Evolutionary conservation across 2,329 filamentous ascomycete genomes (phyloP).

Genomic region (Colletotrichum sp.): DNA sequence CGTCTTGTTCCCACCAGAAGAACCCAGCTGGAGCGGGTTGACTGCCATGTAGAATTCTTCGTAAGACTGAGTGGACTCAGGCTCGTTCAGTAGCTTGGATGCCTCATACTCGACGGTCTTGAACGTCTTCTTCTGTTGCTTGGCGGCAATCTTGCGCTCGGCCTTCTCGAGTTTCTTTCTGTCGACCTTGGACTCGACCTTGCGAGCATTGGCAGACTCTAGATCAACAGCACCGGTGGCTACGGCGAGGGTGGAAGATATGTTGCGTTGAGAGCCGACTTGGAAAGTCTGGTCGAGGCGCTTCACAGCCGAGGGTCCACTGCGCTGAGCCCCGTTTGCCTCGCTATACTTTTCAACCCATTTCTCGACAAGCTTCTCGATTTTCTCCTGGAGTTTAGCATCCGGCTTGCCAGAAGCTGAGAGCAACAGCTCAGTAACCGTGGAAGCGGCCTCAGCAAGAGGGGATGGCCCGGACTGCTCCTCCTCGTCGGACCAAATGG

Average conservation of each 20-base stretch:
- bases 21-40: conserved; percentile 90
- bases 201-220: conserved; percentile 89
- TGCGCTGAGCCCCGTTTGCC: conserved; percentile 73
- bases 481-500: conserved; percentile 76
- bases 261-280: conserved; percentile 91
- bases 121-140: conserved; percentile 98
- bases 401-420: conserved; percentile 90
- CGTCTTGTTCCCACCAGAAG: conserved; percentile 79
- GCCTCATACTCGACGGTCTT: conserved; percentile 99
- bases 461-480: conserved; percentile 76
- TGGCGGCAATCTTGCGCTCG: conserved; percentile 94
- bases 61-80: conserved; percentile 87
- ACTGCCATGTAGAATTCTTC: conserved; percentile 99
- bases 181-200: conserved; percentile 97
- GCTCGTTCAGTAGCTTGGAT: conserved; percentile 83
- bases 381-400: conserved; percentile 73
- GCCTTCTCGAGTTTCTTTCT: conserved; percentile 99
- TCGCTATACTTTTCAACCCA: conserved; percentile 85
- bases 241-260: conserved; percentile 93
- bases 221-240: conserved; percentile 86
- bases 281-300: conserved; percentile 94
- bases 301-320: conserved; percentile 77
- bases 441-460: conserved; percentile 80
- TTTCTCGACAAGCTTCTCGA: conserved; percentile 85
- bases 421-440: conserved; percentile 86